Percentiles rank a stretch among this genome's conserved stretches.
phyloP scores from a whole-genome alignment of 2,329 filamentous ascomycete genomes.

The Diaporthe citrichinensis region DNA sequence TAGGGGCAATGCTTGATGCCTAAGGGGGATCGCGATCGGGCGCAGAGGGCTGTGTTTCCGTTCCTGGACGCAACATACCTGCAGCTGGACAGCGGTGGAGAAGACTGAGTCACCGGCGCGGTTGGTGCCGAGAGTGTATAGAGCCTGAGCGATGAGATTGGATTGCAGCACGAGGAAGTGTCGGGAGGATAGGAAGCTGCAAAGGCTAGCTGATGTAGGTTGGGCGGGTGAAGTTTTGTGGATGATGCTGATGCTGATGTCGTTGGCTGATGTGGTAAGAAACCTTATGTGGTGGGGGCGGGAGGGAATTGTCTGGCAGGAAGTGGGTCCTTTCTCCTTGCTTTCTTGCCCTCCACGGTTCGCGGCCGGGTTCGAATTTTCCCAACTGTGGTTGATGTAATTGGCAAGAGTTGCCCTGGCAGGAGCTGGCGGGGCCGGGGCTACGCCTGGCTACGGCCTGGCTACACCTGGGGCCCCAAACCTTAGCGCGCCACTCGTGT shows the following conservation, averaged over 20 bases:
- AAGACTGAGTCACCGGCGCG: slow-evolving; percentile 25
- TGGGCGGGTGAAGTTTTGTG: slow-evolving; percentile 5
- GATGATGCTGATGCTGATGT: slow-evolving; percentile 17
- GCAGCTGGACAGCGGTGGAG: slow-evolving; percentile 28
- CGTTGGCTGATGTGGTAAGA: slow-evolving; percentile 22
- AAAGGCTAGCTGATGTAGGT: neutral
- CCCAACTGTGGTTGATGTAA: neutral
- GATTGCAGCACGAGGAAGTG: slow-evolving; percentile 5
- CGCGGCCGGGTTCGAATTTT: slow-evolving; percentile 6
- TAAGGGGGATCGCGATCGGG: slow-evolving; percentile 23
- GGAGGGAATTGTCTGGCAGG: slow-evolving; percentile 15
- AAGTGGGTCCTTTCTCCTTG: slow-evolving; percentile 16
- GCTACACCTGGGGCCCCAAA: slow-evolving; percentile 9
- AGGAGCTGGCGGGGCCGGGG: neutral
- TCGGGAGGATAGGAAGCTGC: neutral
- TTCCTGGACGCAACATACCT: slow-evolving; percentile 27
- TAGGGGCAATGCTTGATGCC: slow-evolving; percentile 14
- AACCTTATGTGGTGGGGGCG: slow-evolving; percentile 20
- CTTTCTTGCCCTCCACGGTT: neutral
- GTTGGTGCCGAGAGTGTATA: neutral
- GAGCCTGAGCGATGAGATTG: slow-evolving; percentile 8
- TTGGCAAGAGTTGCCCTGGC: neutral
- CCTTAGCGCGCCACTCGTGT: slow-evolving; percentile 4
- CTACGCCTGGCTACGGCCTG: neutral
- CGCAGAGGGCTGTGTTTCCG: slow-evolving; percentile 19